These are phyloP conservation scores for Penicillium sp. DNA, from an alignment of 2,329 filamentous ascomycete species.

Conservation along the genomic window DNA sequence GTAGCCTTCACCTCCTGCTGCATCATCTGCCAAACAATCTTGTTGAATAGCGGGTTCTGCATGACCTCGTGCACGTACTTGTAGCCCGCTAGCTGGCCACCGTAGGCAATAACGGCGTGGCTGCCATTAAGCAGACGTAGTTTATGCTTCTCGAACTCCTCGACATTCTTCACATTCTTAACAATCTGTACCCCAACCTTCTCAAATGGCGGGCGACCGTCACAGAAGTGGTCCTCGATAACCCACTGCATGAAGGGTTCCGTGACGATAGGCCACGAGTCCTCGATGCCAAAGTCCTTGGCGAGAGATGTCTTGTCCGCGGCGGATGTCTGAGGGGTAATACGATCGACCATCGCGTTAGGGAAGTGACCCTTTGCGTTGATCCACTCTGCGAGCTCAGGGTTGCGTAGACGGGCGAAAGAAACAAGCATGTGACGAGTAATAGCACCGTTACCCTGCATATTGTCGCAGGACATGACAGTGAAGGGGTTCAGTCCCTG, in stretches of 20 bases:
- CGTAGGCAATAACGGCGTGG: constrained; percentile 54
- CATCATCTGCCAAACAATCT: constrained; percentile 56
- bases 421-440: constrained; percentile 53
- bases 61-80: constrained; percentile 57
- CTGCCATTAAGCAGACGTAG: constrained; percentile 55
- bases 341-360: constrained; percentile 58
- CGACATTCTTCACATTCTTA: constrained; percentile 50
- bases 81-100: constrained; percentile 53
- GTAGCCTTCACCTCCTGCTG: constrained; percentile 55
- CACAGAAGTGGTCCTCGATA: constrained; percentile 53
- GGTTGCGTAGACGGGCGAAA: constrained; percentile 50
- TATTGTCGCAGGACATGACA: constrained; percentile 57
- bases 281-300: constrained; percentile 48
- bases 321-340: constrained; percentile 52
- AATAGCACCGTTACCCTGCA: constrained; percentile 58
- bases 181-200: constrained; percentile 56
- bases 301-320: constrained; percentile 48
- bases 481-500: constrained; percentile 54
- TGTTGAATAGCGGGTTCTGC: constrained; percentile 48
- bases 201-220: constrained; percentile 54
- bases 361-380: constrained; percentile 50
- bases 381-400: constrained; percentile 52
- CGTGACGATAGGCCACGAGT: constrained; percentile 55
- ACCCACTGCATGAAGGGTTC: constrained; percentile 60
- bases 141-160: constrained; percentile 58